These are phyloP conservation scores for Eruca vesicaria DNA, from an alignment of 441 rosid genomes.

Conservation along the genomic window DNA sequence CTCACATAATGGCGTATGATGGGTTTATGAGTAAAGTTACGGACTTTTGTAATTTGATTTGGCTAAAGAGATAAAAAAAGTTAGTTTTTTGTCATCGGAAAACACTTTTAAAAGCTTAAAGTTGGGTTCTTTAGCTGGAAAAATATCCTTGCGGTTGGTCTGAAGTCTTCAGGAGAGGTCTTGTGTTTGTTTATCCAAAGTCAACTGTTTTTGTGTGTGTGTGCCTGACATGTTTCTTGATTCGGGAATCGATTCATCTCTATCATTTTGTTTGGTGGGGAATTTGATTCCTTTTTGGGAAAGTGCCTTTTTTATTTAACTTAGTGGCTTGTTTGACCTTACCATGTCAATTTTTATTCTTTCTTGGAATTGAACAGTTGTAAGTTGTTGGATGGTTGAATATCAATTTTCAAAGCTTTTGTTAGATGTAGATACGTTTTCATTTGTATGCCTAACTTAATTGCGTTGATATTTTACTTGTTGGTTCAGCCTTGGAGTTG, in stretches of 20 bases:
- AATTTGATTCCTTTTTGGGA: slow-evolving; percentile 23
- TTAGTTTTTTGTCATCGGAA: neutral
- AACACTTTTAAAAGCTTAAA: neutral
- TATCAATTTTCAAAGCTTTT: neutral
- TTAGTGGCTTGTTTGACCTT: slow-evolving; percentile 19
- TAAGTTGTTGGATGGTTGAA: slow-evolving; percentile 7
- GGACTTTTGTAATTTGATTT: neutral
- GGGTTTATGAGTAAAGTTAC: neutral
- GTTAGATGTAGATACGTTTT: neutral
- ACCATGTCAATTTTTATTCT: neutral
- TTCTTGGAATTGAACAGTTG: neutral
- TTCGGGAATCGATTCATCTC: slow-evolving; percentile 21
- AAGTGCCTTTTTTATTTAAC: neutral
- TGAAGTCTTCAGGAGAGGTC: slow-evolving; percentile 15
- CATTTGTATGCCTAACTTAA: neutral
- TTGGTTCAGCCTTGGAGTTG: slow-evolving; percentile 55
- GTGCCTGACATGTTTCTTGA: slow-evolving; percentile 27
- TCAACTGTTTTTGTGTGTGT: slow-evolving; percentile 21
- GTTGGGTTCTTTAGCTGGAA: slow-evolving; percentile 5
- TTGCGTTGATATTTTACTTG: slow-evolving; percentile 8
- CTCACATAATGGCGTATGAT: neutral
- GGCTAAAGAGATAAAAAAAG: too few relatives aligned
- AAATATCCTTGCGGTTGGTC: neutral
- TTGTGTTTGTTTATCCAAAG: slow-evolving; percentile 21
- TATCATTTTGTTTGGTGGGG: slow-evolving; percentile 18